Evolutionary conservation across 257 asterid species (phyloP).

Genomic region (Capsicum baccatum): DNA sequence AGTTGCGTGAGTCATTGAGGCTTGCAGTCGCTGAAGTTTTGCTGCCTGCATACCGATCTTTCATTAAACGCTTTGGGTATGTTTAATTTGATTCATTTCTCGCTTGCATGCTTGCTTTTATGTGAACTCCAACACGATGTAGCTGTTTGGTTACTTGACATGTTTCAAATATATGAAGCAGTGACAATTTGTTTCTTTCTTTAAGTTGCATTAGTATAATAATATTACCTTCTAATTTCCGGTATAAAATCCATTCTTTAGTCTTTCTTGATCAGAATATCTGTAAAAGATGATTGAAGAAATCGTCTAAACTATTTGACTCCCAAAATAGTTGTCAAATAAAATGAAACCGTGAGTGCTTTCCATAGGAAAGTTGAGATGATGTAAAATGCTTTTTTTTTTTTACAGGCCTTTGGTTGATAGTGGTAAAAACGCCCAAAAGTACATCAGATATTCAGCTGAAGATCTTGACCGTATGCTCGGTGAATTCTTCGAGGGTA

Average conservation of each 20-base stretch:
- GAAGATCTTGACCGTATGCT: slow-evolving; percentile 99
- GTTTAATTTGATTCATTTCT: slow-evolving; percentile 25
- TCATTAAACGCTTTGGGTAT: slow-evolving; percentile 92
- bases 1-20: slow-evolving; percentile 92
- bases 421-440: slow-evolving; percentile 88
- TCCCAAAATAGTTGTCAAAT: background rate
- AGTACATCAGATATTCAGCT: slow-evolving; percentile 87
- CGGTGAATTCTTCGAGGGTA: slow-evolving; percentile 96
- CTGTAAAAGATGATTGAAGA: background rate
- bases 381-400: background rate
- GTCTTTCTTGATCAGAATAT: no score
- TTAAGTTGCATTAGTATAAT: background rate
- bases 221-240: background rate
- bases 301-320: background rate
- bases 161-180: background rate
- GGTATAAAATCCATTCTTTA: background rate
- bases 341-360: background rate
- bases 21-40: slow-evolving; percentile 96
- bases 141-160: background rate
- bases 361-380: background rate
- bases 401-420: slow-evolving; percentile 78
- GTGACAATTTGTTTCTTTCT: background rate
- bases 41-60: slow-evolving; percentile 97
- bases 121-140: background rate
- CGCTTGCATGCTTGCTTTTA: background rate